phyloP scores from a whole-genome alignment of 495 filamentous ascomycete genomes.

The Staphylotrichum longicolle region DNA sequence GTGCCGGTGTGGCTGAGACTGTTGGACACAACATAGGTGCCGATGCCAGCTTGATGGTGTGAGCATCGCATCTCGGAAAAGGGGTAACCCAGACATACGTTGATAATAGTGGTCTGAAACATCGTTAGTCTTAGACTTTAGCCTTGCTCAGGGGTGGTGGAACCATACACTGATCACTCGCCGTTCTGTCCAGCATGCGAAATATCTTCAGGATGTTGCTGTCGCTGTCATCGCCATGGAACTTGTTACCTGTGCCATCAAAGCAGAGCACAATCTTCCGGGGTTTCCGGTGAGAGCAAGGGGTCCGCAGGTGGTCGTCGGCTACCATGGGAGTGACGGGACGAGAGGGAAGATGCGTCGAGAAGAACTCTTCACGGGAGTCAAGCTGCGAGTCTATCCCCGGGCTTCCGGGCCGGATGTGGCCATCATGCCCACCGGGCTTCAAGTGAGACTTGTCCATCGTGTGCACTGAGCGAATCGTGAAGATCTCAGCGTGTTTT shows the following conservation, averaged over 20 bases:
- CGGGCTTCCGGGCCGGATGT: background rate
- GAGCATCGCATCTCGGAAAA: constrained; percentile 19
- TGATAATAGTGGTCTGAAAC: constrained; percentile 65
- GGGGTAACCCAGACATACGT: constrained; percentile 37
- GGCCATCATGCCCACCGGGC: constrained; percentile 18
- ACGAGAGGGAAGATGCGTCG: constrained; percentile 29
- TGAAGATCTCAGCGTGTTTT: background rate
- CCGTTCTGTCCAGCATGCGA: constrained; percentile 57
- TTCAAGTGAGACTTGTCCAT: constrained; percentile 32
- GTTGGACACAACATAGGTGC: constrained; percentile 73
- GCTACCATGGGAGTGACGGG: constrained; percentile 21
- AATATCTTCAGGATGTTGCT: constrained; percentile 92
- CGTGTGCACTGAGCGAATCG: background rate
- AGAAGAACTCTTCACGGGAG: constrained; percentile 25
- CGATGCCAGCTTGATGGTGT: constrained; percentile 66
- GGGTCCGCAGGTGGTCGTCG: constrained; percentile 4
- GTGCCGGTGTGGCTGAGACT: constrained; percentile 64
- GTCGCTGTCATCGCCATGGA: constrained; percentile 73
- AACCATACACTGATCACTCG: constrained; percentile 50
- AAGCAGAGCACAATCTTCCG: constrained; percentile 74
- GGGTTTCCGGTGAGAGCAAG: constrained; percentile 21
- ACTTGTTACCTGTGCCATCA: constrained; percentile 88
- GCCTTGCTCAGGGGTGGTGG: background rate
- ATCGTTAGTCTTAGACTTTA: constrained; percentile 13
- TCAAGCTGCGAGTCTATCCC: constrained; percentile 7